These are phyloP conservation scores for Pseudogymnoascus sp. DNA, from an alignment of 2,329 filamentous ascomycete genomes.

Conservation along the genomic window DNA sequence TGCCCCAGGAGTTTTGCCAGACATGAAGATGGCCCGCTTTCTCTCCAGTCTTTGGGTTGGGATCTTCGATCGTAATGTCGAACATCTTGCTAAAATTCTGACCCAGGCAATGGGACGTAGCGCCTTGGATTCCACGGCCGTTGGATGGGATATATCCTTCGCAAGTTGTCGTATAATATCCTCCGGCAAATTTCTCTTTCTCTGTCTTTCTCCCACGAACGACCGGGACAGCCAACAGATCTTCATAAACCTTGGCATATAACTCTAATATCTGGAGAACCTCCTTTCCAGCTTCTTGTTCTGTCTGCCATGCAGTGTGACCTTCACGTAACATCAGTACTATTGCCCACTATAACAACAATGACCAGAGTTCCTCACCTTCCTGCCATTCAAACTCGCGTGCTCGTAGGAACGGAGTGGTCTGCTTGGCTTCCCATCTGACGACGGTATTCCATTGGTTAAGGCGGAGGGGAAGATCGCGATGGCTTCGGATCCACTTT, in stretches of 20 bases:
- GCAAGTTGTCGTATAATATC: conserved; percentile 91
- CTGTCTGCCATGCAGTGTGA: conserved; percentile 72
- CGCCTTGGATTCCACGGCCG: conserved; percentile 92
- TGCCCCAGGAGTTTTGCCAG: conserved; percentile 99
- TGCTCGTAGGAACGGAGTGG: conserved; percentile 77
- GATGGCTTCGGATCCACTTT: conserved; percentile 94
- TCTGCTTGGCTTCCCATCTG: conserved; percentile 95
- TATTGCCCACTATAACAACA: not conserved
- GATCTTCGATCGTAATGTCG: conserved; percentile 93
- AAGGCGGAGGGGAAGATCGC: conserved; percentile 84
- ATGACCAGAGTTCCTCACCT: conserved; percentile 36
- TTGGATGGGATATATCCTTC: conserved; percentile 96
- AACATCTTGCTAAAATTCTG: conserved; percentile 99
- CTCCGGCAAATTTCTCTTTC: conserved; percentile 96
- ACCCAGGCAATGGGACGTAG: conserved; percentile 80
- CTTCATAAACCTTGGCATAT: conserved; percentile 86
- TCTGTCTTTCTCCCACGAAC: conserved; percentile 91
- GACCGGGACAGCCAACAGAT: conserved; percentile 89
- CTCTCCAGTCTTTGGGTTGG: conserved; percentile 59
- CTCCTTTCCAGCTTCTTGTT: conserved; percentile 72
- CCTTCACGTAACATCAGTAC: conserved; percentile 29
- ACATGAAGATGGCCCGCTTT: conserved; percentile 76
- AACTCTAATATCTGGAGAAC: conserved; percentile 88
- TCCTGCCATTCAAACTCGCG: conserved; percentile 98
- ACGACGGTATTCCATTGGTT: conserved; percentile 97